These are phyloP conservation scores for Coniochaeta ligniaria DNA, from an alignment of 2,329 filamentous ascomycete genomes.

Conservation along the genomic window DNA sequence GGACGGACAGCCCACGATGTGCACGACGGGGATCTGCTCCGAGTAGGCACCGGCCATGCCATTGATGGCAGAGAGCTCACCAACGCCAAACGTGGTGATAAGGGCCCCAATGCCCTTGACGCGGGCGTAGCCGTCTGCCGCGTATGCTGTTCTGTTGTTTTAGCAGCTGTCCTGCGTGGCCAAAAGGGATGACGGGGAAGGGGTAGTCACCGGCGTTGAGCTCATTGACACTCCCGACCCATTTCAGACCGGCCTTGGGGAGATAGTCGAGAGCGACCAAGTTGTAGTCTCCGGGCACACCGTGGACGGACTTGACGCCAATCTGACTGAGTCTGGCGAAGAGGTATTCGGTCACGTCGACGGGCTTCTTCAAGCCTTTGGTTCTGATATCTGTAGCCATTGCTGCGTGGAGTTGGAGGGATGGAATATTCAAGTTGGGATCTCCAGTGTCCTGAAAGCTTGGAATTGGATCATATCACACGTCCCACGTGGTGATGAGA, in stretches of 20 bases:
- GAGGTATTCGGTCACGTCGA: slow-evolving; percentile 59
- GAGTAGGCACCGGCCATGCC: slow-evolving; percentile 68
- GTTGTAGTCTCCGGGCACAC: slow-evolving; percentile 69
- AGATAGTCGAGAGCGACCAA: slow-evolving; percentile 62
- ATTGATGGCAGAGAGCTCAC: slow-evolving; percentile 66
- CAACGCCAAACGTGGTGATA: slow-evolving; percentile 71
- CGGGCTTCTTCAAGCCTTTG: slow-evolving; percentile 12
- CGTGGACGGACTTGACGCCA: slow-evolving; percentile 58
- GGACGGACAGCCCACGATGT: slow-evolving; percentile 53
- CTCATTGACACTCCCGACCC: slow-evolving; percentile 66
- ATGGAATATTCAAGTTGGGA: not conserved
- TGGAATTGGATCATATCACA: not conserved
- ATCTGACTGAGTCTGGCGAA: slow-evolving; percentile 58
- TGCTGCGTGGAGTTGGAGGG: not conserved
- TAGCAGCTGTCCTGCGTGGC: not conserved
- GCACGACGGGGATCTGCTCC: slow-evolving; percentile 64
- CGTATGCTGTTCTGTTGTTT: slow-evolving; percentile 48
- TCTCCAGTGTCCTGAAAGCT: not conserved
- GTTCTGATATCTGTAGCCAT: not conserved
- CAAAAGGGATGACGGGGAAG: slow-evolving; percentile 3
- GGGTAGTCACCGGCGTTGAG: slow-evolving; percentile 52
- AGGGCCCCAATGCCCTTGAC: slow-evolving; percentile 64
- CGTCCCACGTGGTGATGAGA: not conserved
- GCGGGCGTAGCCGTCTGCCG: slow-evolving; percentile 73
- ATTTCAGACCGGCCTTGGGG: slow-evolving; percentile 48